Conservation (phyloP, 1,139 yeast genomes). For the Fermentozyma sake region DNA sequence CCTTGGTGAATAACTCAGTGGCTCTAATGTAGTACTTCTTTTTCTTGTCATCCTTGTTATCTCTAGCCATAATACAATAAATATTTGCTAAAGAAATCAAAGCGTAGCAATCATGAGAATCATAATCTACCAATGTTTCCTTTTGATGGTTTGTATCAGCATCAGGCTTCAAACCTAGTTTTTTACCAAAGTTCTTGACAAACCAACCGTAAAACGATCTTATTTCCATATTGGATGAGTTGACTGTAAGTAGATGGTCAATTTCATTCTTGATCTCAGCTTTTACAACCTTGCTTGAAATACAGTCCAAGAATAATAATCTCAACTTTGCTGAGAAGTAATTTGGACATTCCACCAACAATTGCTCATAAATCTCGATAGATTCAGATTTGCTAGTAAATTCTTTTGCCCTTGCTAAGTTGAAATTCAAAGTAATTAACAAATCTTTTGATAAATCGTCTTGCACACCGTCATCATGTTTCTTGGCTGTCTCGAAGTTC, state of each 20-base stretch:
- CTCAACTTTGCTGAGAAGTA: slow-evolving; percentile 79
- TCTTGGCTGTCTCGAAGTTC: slow-evolving; percentile 47
- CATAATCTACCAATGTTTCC: slow-evolving; percentile 74
- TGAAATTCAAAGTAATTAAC: slow-evolving; percentile 50
- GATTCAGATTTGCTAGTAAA: slow-evolving; percentile 43
- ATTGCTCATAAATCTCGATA: slow-evolving; percentile 46
- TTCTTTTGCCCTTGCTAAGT: slow-evolving; percentile 62
- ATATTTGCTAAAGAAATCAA: slow-evolving; percentile 86
- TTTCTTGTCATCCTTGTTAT: slow-evolving; percentile 62
- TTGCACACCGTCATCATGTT: slow-evolving; percentile 23
- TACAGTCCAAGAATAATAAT: slow-evolving; percentile 50
- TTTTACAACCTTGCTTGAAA: slow-evolving; percentile 27
- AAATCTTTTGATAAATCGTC: slow-evolving; percentile 27
- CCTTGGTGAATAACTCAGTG: slow-evolving; percentile 85
- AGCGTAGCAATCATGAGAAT: slow-evolving; percentile 88
- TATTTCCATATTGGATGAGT: slow-evolving; percentile 68
- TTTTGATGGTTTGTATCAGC: slow-evolving; percentile 78
- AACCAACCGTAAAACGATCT: slow-evolving; percentile 95
- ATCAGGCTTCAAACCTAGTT: slow-evolving; percentile 50
- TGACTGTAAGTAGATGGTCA: slow-evolving; percentile 46
- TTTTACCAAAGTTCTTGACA: slow-evolving; percentile 57
- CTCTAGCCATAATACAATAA: slow-evolving; percentile 80
- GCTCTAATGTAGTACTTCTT: slow-evolving; percentile 82
- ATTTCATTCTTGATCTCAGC: slow-evolving; percentile 51
- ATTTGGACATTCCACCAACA: slow-evolving; percentile 58